Evolutionary conservation across 179 eudicot genomes (phyloP).

Genomic region (Beta lomatogona): DNA sequence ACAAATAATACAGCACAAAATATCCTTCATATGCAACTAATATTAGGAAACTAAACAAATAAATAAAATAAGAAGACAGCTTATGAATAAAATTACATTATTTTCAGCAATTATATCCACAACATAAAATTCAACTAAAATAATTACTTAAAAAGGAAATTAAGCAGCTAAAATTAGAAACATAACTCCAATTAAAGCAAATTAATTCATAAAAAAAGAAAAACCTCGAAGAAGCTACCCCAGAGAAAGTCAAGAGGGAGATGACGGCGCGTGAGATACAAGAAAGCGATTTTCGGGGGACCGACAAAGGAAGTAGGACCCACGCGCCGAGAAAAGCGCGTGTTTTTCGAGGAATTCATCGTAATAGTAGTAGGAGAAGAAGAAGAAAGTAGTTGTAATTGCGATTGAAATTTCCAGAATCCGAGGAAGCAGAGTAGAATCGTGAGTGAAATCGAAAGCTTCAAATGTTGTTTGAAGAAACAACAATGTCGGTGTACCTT

Average conservation of each 20-base stretch:
- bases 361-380: neutral
- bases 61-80: too few relatives aligned
- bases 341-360: neutral
- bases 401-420: conserved; percentile 39
- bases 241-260: conserved; percentile 94
- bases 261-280: conserved; percentile 66
- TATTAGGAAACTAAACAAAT: neutral
- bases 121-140: neutral
- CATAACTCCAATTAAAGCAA: neutral
- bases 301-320: conserved; percentile 35
- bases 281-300: conserved; percentile 64
- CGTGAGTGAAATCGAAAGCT: conserved; percentile 41
- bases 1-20: neutral
- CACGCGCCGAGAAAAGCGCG: conserved; percentile 46
- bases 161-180: neutral
- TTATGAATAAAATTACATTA: too few relatives aligned
- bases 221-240: conserved; percentile 89
- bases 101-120: neutral
- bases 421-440: conserved; percentile 48
- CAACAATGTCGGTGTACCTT: conserved; percentile 14
- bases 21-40: neutral
- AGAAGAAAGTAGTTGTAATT: conserved; percentile 28
- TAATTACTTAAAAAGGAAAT: too few relatives aligned
- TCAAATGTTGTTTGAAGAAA: conserved; percentile 11
- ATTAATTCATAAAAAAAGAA: neutral